phyloP scores from a whole-genome alignment of 2,329 filamentous ascomycete genomes.

The Colletotrichum sp. region DNA sequence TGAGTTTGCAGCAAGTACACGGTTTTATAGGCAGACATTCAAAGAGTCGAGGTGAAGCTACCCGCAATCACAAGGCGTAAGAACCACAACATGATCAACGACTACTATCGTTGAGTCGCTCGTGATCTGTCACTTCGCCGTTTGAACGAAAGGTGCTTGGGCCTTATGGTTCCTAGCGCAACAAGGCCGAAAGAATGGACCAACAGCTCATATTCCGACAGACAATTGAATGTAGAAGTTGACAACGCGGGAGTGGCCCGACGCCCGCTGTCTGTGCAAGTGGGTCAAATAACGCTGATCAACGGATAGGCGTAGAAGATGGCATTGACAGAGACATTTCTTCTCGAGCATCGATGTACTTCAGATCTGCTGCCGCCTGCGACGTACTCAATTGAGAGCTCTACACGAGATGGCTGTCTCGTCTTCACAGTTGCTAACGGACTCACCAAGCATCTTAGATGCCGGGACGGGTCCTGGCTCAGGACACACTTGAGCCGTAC shows the following conservation, averaged over 20 bases:
- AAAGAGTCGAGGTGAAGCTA: background rate
- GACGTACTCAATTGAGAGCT: background rate
- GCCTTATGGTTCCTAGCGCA: background rate
- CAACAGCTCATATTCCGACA: background rate
- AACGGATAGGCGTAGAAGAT: background rate
- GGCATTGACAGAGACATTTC: background rate
- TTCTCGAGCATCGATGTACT: background rate
- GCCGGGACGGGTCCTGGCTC: background rate
- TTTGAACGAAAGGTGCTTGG: background rate
- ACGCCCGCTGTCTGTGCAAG: background rate
- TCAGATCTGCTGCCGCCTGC: background rate
- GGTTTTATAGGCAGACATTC: background rate
- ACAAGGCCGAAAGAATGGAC: background rate
- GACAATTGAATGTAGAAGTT: background rate
- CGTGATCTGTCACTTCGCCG: background rate
- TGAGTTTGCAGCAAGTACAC: no score
- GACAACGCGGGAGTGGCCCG: background rate
- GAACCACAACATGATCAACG: fast-evolving
- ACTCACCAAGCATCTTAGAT: background rate
- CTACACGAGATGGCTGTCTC: background rate
- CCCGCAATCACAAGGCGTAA: background rate
- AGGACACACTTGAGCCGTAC: background rate
- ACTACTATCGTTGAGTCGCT: background rate
- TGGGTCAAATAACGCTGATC: background rate
- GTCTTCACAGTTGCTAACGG: background rate